Evolutionary conservation across 2,329 filamentous ascomycete species (phyloP), one percentile per base, ranked within the genome.

Genomic region (Ophiocordyceps robertsii): DNA sequence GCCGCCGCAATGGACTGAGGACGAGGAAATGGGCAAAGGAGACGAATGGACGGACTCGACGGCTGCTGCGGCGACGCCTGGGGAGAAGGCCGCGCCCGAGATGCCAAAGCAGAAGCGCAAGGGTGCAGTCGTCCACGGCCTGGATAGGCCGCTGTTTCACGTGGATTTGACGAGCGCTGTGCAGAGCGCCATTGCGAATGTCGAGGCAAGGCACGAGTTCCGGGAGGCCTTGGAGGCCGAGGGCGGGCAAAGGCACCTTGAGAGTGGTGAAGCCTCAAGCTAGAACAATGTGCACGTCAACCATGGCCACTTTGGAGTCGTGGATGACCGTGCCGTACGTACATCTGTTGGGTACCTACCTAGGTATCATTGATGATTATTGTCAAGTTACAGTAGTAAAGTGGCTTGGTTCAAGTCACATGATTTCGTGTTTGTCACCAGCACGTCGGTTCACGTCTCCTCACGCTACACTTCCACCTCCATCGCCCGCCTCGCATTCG

Each of bases 141-240:
- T 93, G 48, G 92, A 94, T 61, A 69, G 85, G 51, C 90, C 92
- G 5, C 74, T 95, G 51, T 96, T 98, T 74, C 92, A 98, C 58
- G 77, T 95, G 42, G 92, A 96, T 59, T 65, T 96, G 41, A 92
- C 86, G 4, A 88, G 81, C 54, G 92, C 92, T 7, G 63, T 96
- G 51, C 85, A 95, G 61, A 87, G 82, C 52, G 90, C 88, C 3
- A 77, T 95, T 53, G 77, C 81, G 29, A 94, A 93, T 51, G 74
- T 85, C 0, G 76, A 86, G 61, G 71, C 69, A 1, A 64, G 71
- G 41, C 56, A 61, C 8, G 65, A 67, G 39, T 53, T 50, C 21
- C 48, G 47, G 38, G 45, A 41, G 12, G 38, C 40, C n/a, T 17
- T 39, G 16, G 32, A 42, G 24, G 41, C 42, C 24, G 24, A 27